Evolutionary conservation across 2,329 filamentous ascomycete species (phyloP).

Genomic region (Colletotrichum viniferum): DNA sequence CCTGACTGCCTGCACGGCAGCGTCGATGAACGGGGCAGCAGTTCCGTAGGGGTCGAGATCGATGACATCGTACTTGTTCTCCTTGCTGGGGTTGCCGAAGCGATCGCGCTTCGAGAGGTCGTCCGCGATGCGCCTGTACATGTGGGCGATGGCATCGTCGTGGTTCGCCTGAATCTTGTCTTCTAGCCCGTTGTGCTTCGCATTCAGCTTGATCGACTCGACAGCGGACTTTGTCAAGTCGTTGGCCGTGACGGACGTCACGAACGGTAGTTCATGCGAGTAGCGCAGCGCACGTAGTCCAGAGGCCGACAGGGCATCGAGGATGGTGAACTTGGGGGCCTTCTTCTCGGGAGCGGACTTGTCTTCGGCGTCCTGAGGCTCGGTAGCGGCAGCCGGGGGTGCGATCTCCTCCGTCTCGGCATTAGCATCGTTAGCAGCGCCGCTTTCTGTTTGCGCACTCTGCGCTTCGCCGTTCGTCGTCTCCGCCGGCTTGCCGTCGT

Average conservation of each 20-base stretch:
- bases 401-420: constrained; percentile 8
- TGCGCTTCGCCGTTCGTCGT: constrained; percentile 11
- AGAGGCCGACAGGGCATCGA: constrained; percentile 93
- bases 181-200: constrained; percentile 78
- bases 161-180: constrained; percentile 74
- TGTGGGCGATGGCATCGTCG: constrained; percentile 86
- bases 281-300: constrained; percentile 91
- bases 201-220: constrained; percentile 82
- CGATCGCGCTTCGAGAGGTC: constrained; percentile 49
- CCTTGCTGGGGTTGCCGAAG: constrained; percentile 40
- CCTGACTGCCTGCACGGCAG: constrained; percentile 82
- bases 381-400: background rate
- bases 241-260: constrained; percentile 84
- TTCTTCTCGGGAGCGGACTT: background rate
- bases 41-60: constrained; percentile 97
- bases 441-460: background rate
- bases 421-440: background rate
- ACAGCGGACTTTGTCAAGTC: constrained; percentile 82
- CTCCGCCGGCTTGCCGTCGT: constrained; percentile 21
- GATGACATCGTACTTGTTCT: constrained; percentile 83
- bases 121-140: constrained; percentile 76
- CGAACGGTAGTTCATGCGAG: constrained; percentile 86
- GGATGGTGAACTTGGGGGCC: constrained; percentile 70
- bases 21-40: constrained; percentile 89
- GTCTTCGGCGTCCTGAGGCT: constrained; percentile 5